Evolutionary conservation across 1,139 yeast species (phyloP).

Genomic region (Blastobotrys indianensis): DNA sequence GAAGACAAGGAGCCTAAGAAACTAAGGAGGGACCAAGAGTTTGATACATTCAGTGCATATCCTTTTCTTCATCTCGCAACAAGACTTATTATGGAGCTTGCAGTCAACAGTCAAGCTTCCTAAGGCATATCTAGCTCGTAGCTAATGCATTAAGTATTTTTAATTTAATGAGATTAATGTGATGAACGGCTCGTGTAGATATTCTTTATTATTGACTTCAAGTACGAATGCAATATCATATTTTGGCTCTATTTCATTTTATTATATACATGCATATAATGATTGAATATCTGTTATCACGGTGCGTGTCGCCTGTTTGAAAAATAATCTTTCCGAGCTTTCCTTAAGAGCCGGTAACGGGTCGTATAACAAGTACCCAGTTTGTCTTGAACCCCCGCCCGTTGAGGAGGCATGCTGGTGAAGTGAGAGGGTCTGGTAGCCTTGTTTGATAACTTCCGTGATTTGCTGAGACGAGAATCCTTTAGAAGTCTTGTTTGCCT

Average conservation of each 20-base stretch:
- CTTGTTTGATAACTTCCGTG: constrained; percentile 26
- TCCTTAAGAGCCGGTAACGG: constrained; percentile 26
- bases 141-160: background rate
- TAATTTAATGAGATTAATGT: background rate
- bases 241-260: background rate
- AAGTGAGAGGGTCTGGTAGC: constrained; percentile 26
- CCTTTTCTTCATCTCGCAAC: constrained; percentile 94
- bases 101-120: constrained; percentile 62
- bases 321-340: constrained; percentile 24
- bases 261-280: constrained; percentile 16
- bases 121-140: constrained; percentile 10
- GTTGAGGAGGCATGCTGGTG: constrained; percentile 20
- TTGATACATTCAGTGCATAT: constrained; percentile 79
- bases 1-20: constrained; percentile 36
- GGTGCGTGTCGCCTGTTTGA: constrained; percentile 23
- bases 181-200: background rate
- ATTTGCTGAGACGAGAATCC: constrained; percentile 24
- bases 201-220: background rate
- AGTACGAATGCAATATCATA: no score
- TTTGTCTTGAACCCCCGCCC: constrained; percentile 11
- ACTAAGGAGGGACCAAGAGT: constrained; percentile 28
- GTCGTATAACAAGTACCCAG: constrained; percentile 19
- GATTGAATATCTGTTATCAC: constrained; percentile 25
- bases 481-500: constrained; percentile 3
- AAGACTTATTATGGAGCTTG: constrained; percentile 88